Evolutionary conservation across 345 rosid species (phyloP).

Genomic region (Orychophragmus violaceus): DNA sequence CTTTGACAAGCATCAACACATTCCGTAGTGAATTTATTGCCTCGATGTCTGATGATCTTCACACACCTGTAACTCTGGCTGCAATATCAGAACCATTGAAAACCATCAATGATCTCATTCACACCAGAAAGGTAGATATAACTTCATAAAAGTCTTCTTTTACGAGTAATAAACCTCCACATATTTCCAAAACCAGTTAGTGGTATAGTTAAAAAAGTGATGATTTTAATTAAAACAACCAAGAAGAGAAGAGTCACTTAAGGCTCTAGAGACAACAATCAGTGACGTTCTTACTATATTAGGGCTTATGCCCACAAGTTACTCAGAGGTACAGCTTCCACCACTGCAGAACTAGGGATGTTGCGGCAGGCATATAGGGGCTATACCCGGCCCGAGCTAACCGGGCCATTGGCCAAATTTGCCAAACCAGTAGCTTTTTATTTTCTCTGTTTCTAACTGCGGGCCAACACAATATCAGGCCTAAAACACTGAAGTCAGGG

Average conservation of each 20-base stretch:
- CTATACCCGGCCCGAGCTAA: background rate
- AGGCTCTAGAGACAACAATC: constrained; percentile 57
- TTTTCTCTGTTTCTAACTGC: no score
- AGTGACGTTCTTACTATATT: constrained; percentile 52
- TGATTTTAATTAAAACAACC: constrained; percentile 41
- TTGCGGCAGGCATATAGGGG: no score
- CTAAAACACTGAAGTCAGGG: background rate
- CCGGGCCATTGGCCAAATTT: background rate
- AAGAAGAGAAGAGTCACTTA: constrained; percentile 59
- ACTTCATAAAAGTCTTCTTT: background rate
- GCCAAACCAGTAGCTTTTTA: background rate
- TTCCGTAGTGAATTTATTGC: constrained; percentile 50
- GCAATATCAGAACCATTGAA: constrained; percentile 85
- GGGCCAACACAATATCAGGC: no score
- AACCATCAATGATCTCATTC: constrained; percentile 71
- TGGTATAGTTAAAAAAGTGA: background rate
- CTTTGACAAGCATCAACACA: constrained; percentile 35
- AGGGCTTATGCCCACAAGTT: constrained; percentile 76
- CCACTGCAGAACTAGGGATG: no score
- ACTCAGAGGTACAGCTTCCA: constrained; percentile 52
- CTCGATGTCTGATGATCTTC: constrained; percentile 96
- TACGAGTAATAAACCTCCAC: background rate
- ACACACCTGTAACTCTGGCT: constrained; percentile 69
- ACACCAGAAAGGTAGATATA: constrained; percentile 67
- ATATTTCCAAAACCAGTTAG: background rate